Evolutionary conservation across 495 filamentous ascomycete species (phyloP).

Genomic region (Hypomontagnella monticulosa): DNA sequence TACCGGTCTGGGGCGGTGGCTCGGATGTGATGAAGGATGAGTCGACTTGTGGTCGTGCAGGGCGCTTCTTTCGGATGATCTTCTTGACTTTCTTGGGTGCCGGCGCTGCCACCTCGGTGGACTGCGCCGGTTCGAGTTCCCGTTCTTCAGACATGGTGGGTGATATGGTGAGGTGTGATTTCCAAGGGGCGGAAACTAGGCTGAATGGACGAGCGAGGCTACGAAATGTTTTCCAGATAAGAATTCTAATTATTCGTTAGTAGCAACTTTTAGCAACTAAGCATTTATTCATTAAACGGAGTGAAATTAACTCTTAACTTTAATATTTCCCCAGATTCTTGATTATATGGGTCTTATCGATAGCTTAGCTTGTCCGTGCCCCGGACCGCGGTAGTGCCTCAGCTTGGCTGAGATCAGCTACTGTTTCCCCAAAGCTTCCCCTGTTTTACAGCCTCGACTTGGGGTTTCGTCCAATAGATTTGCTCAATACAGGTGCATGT

Average conservation of each 20-base stretch:
- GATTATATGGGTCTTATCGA: not conserved
- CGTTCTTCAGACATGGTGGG: slow-evolving; percentile 47
- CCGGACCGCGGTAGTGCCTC: not conserved
- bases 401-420: slow-evolving; percentile 4
- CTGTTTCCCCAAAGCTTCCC: no score
- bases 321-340: slow-evolving; percentile 31
- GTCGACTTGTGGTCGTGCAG: slow-evolving; percentile 81
- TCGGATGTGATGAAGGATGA: slow-evolving; percentile 79
- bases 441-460: not conserved
- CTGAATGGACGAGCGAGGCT: slow-evolving; percentile 25
- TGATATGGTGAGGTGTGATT: slow-evolving; percentile 8
- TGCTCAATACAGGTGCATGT: slow-evolving; percentile 7
- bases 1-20: slow-evolving; percentile 88
- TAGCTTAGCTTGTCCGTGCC: not conserved
- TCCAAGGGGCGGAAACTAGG: slow-evolving; percentile 9
- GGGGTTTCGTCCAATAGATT: not conserved
- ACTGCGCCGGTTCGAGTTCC: slow-evolving; percentile 40
- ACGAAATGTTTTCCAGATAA: slow-evolving; percentile 31
- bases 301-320: not conserved
- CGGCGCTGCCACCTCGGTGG: slow-evolving; percentile 57
- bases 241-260: slow-evolving; percentile 3
- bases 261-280: slow-evolving; percentile 8
- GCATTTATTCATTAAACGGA: slow-evolving; percentile 9
- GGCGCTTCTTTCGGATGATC: slow-evolving; percentile 72
- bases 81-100: slow-evolving; percentile 69